These are phyloP conservation scores for Trametes maxima DNA, from an alignment of 768 basidiomycete species.

Conservation along the genomic window DNA sequence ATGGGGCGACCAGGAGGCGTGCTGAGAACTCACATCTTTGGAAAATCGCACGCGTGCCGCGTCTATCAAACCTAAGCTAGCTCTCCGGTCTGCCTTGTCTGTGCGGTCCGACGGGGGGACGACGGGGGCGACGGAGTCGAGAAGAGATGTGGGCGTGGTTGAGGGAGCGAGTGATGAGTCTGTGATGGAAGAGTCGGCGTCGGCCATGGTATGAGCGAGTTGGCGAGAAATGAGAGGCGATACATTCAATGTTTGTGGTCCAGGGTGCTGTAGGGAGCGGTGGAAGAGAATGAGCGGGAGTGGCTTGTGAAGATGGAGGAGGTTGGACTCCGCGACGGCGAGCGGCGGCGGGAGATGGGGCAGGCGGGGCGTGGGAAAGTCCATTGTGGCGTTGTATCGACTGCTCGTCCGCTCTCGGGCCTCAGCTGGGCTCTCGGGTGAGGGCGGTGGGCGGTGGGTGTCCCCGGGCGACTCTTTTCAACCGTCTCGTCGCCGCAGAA, in stretches of 20 bases:
- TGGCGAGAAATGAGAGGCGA: slow-evolving; percentile 14
- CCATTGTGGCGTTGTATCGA: slow-evolving; percentile 12
- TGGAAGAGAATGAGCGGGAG: slow-evolving; percentile 7
- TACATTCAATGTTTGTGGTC: slow-evolving; percentile 17
- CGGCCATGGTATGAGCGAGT: slow-evolving; percentile 21
- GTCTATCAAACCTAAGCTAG: slow-evolving; percentile 36
- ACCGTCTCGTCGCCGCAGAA: slow-evolving; percentile 3
- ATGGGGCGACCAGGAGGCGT: slow-evolving; percentile 27
- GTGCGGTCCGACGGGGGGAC: slow-evolving; percentile 16
- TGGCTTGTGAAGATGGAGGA: neutral
- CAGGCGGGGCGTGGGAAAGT: slow-evolving; percentile 12
- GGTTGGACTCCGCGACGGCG: slow-evolving; percentile 4
- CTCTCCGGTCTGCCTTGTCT: slow-evolving; percentile 26
- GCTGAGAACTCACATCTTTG: slow-evolving; percentile 36
- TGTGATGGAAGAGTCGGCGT: slow-evolving; percentile 22
- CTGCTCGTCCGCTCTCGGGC: neutral
- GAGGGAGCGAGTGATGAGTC: slow-evolving; percentile 31
- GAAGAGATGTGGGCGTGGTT: slow-evolving; percentile 26
- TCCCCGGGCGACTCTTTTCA: slow-evolving; percentile 3
- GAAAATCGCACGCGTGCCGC: slow-evolving; percentile 38
- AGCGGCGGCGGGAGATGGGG: neutral
- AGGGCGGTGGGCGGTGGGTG: neutral
- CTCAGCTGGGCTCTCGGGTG: neutral
- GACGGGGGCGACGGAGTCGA: slow-evolving; percentile 25
- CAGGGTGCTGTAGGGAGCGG: slow-evolving; percentile 11